phyloP scores from a whole-genome alignment of 1,284 basidiomycete species.

The Singerocomus inundabilis region DNA sequence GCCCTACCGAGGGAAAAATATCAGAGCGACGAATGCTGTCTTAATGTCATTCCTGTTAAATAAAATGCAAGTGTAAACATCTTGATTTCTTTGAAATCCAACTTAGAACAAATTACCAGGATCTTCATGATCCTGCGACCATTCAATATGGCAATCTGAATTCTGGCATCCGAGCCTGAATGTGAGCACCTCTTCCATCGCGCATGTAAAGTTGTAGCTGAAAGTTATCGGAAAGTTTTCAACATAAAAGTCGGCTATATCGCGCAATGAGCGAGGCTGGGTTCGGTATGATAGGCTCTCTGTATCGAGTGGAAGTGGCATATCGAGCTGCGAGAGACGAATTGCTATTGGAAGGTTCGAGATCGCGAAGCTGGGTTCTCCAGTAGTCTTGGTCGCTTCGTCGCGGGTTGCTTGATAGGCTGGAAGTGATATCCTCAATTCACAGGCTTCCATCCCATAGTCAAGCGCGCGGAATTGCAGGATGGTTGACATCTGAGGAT shows the following conservation, averaged over 20 bases:
- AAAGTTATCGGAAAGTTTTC: background rate
- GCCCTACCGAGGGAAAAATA: no score
- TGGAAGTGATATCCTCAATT: conserved; percentile 4
- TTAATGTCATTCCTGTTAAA: no score
- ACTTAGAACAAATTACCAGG: conserved; percentile 1
- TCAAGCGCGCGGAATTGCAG: conserved; percentile 5
- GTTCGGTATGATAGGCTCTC: conserved; percentile 4
- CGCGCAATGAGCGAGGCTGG: conserved; percentile 1
- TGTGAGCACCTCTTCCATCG: conserved; percentile 4
- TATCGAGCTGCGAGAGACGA: conserved; percentile 5
- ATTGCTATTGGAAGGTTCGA: conserved; percentile 3
- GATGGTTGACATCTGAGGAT: conserved; percentile 2
- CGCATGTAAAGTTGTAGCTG: conserved; percentile 6
- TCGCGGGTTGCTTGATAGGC: background rate
- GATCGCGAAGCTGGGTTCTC: background rate
- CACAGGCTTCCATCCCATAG: conserved; percentile 7
- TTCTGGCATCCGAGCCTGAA: conserved; percentile 6
- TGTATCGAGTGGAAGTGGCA: background rate
- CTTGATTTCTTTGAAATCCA: no score
- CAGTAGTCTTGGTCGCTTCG: background rate
- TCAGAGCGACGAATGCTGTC: no score
- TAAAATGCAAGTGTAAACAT: no score
- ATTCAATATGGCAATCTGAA: conserved; percentile 5
- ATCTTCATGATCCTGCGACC: conserved; percentile 3
- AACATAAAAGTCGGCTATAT: conserved; percentile 1